These are phyloP conservation scores for Kwoniella europaea DNA, from an alignment of 768 basidiomycete species.

Conservation along the genomic window DNA sequence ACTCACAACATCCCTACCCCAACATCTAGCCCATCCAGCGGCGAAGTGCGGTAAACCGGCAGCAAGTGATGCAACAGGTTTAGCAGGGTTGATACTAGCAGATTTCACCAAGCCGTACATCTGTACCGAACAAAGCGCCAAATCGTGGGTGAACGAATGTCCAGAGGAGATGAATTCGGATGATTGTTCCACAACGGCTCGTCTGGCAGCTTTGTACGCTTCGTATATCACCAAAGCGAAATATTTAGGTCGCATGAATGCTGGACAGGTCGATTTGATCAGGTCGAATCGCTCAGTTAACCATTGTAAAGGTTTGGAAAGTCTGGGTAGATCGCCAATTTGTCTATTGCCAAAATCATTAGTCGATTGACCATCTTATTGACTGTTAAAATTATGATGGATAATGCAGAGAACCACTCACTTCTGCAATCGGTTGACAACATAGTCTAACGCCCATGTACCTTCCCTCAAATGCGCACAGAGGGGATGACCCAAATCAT, in stretches of 20 bases:
- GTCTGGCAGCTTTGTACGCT: slow-evolving; percentile 89
- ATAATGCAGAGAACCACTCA: slow-evolving; percentile 60
- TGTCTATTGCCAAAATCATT: slow-evolving; percentile 52
- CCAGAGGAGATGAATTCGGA: slow-evolving; percentile 85
- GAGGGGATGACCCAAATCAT: slow-evolving; percentile 91
- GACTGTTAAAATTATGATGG: no score
- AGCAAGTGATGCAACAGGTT: slow-evolving; percentile 78
- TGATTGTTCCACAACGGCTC: slow-evolving; percentile 79
- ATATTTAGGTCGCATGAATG: slow-evolving; percentile 92
- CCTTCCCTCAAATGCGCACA: slow-evolving; percentile 86
- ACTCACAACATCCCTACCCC: slow-evolving; percentile 74
- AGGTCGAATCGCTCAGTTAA: slow-evolving; percentile 83
- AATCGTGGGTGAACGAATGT: slow-evolving; percentile 84
- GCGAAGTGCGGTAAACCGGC: slow-evolving; percentile 96
- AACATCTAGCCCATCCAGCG: slow-evolving; percentile 90
- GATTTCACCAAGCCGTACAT: slow-evolving; percentile 91
- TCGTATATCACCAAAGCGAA: slow-evolving; percentile 89
- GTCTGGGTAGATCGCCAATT: slow-evolving; percentile 67
- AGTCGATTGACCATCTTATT: no score
- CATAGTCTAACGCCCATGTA: slow-evolving; percentile 90
- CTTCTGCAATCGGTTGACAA: slow-evolving; percentile 71
- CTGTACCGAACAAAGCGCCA: slow-evolving; percentile 72
- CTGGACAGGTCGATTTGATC: slow-evolving; percentile 73
- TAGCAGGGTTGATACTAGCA: slow-evolving; percentile 75
- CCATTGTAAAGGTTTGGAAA: slow-evolving; percentile 78